phyloP scores from a whole-genome alignment of 345 rosid species.

The Turnera subulata region DNA sequence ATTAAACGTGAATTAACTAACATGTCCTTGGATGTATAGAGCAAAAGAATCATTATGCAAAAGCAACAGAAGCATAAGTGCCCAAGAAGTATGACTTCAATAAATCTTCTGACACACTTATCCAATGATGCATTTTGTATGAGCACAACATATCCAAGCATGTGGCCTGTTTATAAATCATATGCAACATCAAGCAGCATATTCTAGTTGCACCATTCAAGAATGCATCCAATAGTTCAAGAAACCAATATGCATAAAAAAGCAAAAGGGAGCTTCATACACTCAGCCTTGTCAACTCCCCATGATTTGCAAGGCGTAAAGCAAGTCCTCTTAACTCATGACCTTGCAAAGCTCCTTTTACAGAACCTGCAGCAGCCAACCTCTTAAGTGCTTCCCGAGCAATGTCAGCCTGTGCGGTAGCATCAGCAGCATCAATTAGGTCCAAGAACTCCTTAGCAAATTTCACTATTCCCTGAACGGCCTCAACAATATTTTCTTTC shows the following conservation, averaged over 20 bases:
- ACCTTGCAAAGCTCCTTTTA: slow-evolving; percentile 91
- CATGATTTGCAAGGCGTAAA: slow-evolving; percentile 95
- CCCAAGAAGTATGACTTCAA: too few species aligned
- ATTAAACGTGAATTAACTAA: too few species aligned
- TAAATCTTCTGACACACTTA: too few species aligned
- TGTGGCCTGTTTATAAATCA: too few species aligned
- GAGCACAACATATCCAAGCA: too few species aligned
- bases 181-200: too few species aligned
- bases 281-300: slow-evolving; percentile 80
- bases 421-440: slow-evolving; percentile 99
- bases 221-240: slow-evolving; percentile 19
- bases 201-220: not conserved
- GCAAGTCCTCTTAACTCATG: slow-evolving; percentile 90
- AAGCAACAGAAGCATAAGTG: too few species aligned
- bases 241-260: slow-evolving; percentile 2
- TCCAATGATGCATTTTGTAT: too few species aligned
- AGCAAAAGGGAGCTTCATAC: slow-evolving; percentile 40
- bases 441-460: slow-evolving; percentile 92
- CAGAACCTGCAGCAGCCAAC: slow-evolving; percentile 91
- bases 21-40: too few species aligned
- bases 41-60: too few species aligned
- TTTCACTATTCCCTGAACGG: slow-evolving; percentile 90
- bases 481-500: slow-evolving; percentile 90
- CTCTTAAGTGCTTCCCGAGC: slow-evolving; percentile 97
- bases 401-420: slow-evolving; percentile 86